A percentile compares a stretch with the other conserved stretches of the same genome.
These are phyloP conservation scores for Volvox carteri DNA, from an alignment of 163 green algal genomes.

Conservation along the genomic window DNA sequence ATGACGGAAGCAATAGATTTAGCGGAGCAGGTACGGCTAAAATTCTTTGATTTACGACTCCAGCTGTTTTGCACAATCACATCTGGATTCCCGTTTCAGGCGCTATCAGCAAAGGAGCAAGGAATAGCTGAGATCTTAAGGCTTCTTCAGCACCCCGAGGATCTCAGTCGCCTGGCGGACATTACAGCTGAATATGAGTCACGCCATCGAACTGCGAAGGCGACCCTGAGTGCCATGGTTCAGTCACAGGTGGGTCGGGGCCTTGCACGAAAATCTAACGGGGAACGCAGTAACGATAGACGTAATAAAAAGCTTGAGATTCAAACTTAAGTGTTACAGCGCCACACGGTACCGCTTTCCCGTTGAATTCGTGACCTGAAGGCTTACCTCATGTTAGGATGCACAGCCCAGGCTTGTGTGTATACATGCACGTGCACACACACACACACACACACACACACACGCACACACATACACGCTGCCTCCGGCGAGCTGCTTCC, in stretches of 20 bases:
- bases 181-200: slow-evolving; percentile 54
- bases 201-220: slow-evolving; percentile 69
- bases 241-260: slow-evolving; percentile 67
- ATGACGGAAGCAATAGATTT: slow-evolving; percentile 25
- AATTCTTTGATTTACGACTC: neutral
- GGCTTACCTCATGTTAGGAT: too few species aligned
- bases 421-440: too few species aligned
- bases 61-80: slow-evolving; percentile 16
- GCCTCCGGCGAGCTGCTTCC: too few species aligned
- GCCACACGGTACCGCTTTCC: too few species aligned
- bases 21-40: slow-evolving; percentile 23
- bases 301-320: too few species aligned
- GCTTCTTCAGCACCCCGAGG: slow-evolving; percentile 80
- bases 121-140: slow-evolving; percentile 78
- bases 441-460: too few species aligned
- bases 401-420: too few species aligned
- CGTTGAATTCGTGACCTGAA: too few species aligned
- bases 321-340: too few species aligned
- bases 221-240: slow-evolving; percentile 73
- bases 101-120: slow-evolving; percentile 65
- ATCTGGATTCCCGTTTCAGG: slow-evolving; percentile 60
- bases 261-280: neutral
- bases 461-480: too few species aligned
- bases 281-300: too few species aligned
- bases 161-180: slow-evolving; percentile 28